A percentile compares a stretch with the other conserved stretches of the same genome.
Conservation (phyloP, 345 rosid species). For the Excoecaria agallocha region DNA sequence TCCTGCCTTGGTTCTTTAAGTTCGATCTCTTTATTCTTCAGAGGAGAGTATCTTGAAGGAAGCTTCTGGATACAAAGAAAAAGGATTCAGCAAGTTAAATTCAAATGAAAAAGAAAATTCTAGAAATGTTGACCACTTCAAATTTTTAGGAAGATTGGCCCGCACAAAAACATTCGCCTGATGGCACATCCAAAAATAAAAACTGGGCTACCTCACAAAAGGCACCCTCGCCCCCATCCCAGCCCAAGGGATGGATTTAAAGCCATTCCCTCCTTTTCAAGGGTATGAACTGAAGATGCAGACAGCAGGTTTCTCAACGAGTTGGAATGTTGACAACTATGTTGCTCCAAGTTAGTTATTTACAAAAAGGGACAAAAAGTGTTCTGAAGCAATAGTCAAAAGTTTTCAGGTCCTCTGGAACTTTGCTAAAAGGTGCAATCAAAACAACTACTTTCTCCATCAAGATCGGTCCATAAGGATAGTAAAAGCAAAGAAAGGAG, state of each 20-base stretch:
- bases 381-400: neutral
- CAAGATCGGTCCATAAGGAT: neutral
- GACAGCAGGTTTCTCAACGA: neutral
- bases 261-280: neutral
- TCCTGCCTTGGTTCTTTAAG: constrained; percentile 42
- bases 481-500: neutral
- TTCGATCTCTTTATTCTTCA: constrained; percentile 49
- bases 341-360: neutral
- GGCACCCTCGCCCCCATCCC: neutral
- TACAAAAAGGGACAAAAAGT: neutral
- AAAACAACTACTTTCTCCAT: neutral
- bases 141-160: neutral
- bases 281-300: neutral
- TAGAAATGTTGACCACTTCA: neutral
- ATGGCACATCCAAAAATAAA: neutral
- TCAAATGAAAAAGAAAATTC: neutral
- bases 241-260: neutral
- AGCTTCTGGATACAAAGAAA: constrained; percentile 49
- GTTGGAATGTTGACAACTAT: neutral
- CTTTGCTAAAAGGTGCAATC: neutral
- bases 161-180: neutral
- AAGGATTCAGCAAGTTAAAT: neutral
- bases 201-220: neutral
- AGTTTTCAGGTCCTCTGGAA: neutral
- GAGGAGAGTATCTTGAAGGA: constrained; percentile 40